phyloP scores from a whole-genome alignment of 83 land plant species.

The Picea engelmannii region DNA sequence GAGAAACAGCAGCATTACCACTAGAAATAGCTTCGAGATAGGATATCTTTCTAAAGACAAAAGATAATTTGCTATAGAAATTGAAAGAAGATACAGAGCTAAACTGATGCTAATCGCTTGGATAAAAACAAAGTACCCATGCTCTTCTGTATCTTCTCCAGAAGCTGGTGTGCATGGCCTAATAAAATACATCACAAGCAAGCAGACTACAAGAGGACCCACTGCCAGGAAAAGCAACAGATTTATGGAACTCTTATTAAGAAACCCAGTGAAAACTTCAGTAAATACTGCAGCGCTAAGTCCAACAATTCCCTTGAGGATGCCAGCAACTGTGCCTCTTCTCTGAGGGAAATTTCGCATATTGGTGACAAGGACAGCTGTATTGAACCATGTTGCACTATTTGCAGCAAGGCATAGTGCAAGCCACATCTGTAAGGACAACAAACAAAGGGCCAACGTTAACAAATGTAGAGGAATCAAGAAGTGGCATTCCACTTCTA shows the following conservation, averaged over 20 bases:
- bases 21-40: constrained; percentile 12
- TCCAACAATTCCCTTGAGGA: constrained; percentile 31
- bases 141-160: constrained; percentile 20
- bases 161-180: constrained; percentile 10
- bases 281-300: constrained; percentile 29
- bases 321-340: constrained; percentile 28
- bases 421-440: constrained; percentile 29
- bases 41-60: background rate
- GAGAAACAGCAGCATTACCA: constrained; percentile 10
- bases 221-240: constrained; percentile 21
- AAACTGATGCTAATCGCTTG: constrained; percentile 15
- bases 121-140: constrained; percentile 18
- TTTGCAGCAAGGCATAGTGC: constrained; percentile 25
- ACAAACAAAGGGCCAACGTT: no score
- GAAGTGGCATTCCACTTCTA: no score
- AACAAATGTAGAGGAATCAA: no score
- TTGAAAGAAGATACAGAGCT: background rate
- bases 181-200: constrained; percentile 21
- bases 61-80: constrained; percentile 4
- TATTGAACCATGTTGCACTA: constrained; percentile 30
- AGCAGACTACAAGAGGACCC: constrained; percentile 15
- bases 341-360: constrained; percentile 32
- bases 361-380: background rate
- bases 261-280: constrained; percentile 12
- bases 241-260: constrained; percentile 10